These are phyloP conservation scores for Cadophora malorum DNA, from an alignment of 2,329 filamentous ascomycete genomes.

Conservation along the genomic window DNA sequence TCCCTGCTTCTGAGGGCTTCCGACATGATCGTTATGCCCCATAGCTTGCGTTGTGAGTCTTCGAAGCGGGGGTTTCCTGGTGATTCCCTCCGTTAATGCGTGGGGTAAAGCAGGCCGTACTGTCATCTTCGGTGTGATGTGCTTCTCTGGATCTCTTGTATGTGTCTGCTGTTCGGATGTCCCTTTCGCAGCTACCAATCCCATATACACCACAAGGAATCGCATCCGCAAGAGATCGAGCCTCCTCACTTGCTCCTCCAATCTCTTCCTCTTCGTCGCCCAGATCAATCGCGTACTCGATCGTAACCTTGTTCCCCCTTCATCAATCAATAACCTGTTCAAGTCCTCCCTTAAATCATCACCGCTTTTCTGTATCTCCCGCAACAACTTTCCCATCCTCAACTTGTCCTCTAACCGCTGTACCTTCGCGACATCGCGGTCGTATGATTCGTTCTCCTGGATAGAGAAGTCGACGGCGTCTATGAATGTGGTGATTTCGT, in stretches of 20 bases:
- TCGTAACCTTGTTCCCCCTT: slow-evolving; percentile 54
- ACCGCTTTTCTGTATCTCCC: slow-evolving; percentile 66
- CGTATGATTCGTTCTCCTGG: slow-evolving; percentile 68
- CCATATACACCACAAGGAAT: slow-evolving; percentile 69
- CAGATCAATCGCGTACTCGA: slow-evolving; percentile 61
- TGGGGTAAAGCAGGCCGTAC: slow-evolving; percentile 37
- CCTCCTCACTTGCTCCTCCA: slow-evolving; percentile 64
- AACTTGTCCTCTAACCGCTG: slow-evolving; percentile 67
- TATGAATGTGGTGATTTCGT: slow-evolving; percentile 62
- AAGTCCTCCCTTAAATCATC: slow-evolving; percentile 68
- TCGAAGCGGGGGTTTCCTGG: slow-evolving; percentile 51
- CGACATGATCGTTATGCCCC: slow-evolving; percentile 57
- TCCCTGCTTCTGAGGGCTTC: slow-evolving; percentile 56
- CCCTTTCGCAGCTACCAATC: slow-evolving; percentile 56
- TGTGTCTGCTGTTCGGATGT: slow-evolving; percentile 30
- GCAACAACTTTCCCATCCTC: slow-evolving; percentile 61
- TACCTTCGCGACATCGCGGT: slow-evolving; percentile 63
- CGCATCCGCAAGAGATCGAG: slow-evolving; percentile 69
- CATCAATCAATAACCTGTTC: slow-evolving; percentile 56
- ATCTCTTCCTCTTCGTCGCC: slow-evolving; percentile 58
- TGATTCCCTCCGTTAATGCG: slow-evolving; percentile 40
- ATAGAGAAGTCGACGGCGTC: slow-evolving; percentile 65
- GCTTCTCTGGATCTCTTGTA: slow-evolving; percentile 39
- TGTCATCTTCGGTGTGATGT: slow-evolving; percentile 33
- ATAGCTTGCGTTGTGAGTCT: slow-evolving; percentile 61